Base-by-base conservation (phyloP, 495 filamentous ascomycete genomes). In the Cairneyella variabilis region DNA sequence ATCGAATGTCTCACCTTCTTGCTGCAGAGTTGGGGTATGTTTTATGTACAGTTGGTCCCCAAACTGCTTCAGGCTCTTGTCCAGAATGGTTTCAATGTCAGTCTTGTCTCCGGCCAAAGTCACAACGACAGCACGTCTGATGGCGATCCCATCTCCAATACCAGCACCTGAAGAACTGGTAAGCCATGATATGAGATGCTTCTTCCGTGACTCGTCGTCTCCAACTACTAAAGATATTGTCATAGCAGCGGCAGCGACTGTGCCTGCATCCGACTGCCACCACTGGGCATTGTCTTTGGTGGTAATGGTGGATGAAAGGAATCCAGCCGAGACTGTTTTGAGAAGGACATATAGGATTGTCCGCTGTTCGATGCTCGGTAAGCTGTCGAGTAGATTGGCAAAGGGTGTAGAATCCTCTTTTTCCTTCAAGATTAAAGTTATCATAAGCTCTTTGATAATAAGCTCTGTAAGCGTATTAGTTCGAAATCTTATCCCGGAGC, bases 11-110 rank as follows among this genome's bases (percentile, higher is more conserved):
- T 42, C 53, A 88, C 89, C 88, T 79, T 97, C 90, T 76, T 99
- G 93, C 57, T 89, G 84, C 28, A 89, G 64, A 18, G 86, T 79
- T 2, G 90, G 85, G 4, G 85, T 82, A 65, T 96, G 90, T 53
- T 84, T 88, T 59, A 97, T 90, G 61, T 85, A 91, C 30, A 97
- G 72, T 47, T 88, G 83, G 58, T 97, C 91, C 10, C 85, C 88
- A 63, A 96, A 96, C 30, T 87, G 77, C 42, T 71, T 69, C 22
- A 96, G 71, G 45, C 74, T 75, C 61, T 82, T 86, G 53, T 88
- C 79, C 16, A 95, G 61, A 10, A 95, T 62, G 3, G 60, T 66
- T 23, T 76, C 71, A 16, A 90, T 65, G 8, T 72, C 65, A 3
- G 71, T 78, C 54, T 70, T 71, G 32, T 82, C 68, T n/a, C 75